Evolutionary conservation across 1,284 basidiomycete genomes (phyloP), one percentile per base, ranked within the genome.

Genomic region (Polyporus tsugae): DNA sequence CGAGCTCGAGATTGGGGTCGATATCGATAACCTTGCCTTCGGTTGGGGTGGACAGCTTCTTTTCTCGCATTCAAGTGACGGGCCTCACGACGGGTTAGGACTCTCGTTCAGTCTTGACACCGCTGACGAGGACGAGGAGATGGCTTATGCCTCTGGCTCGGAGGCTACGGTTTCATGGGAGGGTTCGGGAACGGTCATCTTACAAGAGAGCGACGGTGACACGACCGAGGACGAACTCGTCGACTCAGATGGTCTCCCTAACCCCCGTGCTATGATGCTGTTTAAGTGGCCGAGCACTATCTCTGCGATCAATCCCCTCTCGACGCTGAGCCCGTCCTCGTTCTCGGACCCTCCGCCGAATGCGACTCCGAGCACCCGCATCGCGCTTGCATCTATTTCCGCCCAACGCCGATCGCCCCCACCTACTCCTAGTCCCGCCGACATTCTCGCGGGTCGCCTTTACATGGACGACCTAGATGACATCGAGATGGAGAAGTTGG

Each of bases 151-250:
- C 49, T 72, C 72, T 33, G 73, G 73, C 13, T 72, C 70, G 33
- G 70, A 70, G 29, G 67, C 59, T 1, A 72, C 75, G 13, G 65
- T 70, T 5, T 72, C 81, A 46, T 83, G 84, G 62, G 81, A 79
- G 80, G 62, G 80, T 75, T 9, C 78, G 63, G 78, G 84, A 44
- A 84, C 82, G 4, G 76, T 79, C 46, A 58, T 75, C 4, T 68
- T 79, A 19, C 75, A 75, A 35, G 78, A 81, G 22, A 80, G 79
- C 58, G 78, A 79, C 58, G 73, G 76, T 1, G 76, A 78, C 52
- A 80, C 79, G 5, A 78, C 79, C 0, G 92, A 94, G 75, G 92
- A 94, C 70, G 92, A 93, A 69, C 87, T 94, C 59, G 89, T 93
- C 22, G 91, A 91, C 64, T 86, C 87, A 6, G 86, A 89, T 67